Percentiles rank a stretch among this genome's conserved stretches.
Evolutionary conservation across 768 basidiomycete species (phyloP).

Genomic region (Leccinum truebloodii): DNA sequence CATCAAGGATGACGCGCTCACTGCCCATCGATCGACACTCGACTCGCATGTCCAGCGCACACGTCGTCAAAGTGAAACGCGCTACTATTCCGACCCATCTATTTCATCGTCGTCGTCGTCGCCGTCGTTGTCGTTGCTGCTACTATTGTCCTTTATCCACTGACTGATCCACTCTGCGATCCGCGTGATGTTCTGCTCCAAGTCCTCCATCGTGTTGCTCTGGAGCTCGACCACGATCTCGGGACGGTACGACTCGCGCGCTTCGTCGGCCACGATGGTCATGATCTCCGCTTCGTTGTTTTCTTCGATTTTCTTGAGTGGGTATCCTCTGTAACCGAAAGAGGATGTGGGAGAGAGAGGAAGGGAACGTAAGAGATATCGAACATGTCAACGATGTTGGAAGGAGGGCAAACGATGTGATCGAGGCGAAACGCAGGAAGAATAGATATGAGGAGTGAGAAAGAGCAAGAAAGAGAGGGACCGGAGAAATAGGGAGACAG

Average conservation of each 20-base stretch:
- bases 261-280: constrained; percentile 88
- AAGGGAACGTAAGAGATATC: background rate
- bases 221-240: constrained; percentile 85
- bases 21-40: background rate
- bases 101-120: background rate
- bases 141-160: constrained; percentile 53
- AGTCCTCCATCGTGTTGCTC: constrained; percentile 74
- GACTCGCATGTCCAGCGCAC: background rate
- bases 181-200: constrained; percentile 84
- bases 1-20: background rate
- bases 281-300: constrained; percentile 99
- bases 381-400: background rate
- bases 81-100: constrained; percentile 2
- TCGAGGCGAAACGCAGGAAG: background rate
- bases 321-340: constrained; percentile 63
- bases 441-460: no score
- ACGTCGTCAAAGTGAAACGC: background rate
- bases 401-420: background rate
- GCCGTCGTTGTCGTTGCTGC: background rate
- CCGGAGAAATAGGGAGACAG: background rate
- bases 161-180: constrained; percentile 84
- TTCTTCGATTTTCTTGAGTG: constrained; percentile 93
- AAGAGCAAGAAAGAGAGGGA: no score
- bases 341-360: background rate
- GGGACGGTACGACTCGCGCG: constrained; percentile 78